Evolutionary conservation across 2,329 filamentous ascomycete genomes (phyloP).

Genomic region (Ophiostoma fasciatum): DNA sequence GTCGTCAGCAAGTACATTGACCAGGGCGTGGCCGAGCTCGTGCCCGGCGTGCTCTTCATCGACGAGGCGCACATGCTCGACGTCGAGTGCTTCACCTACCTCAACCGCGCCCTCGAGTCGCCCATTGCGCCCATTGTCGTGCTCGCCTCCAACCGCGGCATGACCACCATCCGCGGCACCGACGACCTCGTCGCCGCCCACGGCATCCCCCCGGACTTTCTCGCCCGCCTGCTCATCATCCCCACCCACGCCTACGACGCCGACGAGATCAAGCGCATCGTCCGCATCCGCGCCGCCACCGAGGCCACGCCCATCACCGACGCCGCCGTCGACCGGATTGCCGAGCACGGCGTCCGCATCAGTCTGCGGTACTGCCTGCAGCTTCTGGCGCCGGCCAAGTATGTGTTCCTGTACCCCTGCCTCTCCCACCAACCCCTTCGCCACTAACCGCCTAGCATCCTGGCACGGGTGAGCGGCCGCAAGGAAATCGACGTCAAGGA

Average conservation of each 20-base stretch:
- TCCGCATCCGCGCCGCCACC: slow-evolving; percentile 67
- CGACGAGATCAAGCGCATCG: slow-evolving; percentile 85
- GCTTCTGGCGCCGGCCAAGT: slow-evolving; percentile 72
- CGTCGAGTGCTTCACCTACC: slow-evolving; percentile 96
- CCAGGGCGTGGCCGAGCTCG: slow-evolving; percentile 90
- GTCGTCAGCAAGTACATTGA: slow-evolving; percentile 98
- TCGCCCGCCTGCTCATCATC: slow-evolving; percentile 87
- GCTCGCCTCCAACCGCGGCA: slow-evolving; percentile 89
- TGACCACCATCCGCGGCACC: slow-evolving; percentile 82
- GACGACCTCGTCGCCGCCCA: slow-evolving; percentile 73
- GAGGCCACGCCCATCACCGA: slow-evolving; percentile 70
- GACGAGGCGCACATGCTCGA: slow-evolving; percentile 99
- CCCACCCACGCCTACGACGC: slow-evolving; percentile 81
- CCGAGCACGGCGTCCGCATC: slow-evolving; percentile 74
- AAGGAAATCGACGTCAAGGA: slow-evolving; percentile 64
- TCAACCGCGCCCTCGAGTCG: slow-evolving; percentile 94
- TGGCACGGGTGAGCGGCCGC: slow-evolving; percentile 71
- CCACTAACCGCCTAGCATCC: slow-evolving; percentile 41
- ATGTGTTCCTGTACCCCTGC: slow-evolving; percentile 16
- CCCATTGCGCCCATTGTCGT: slow-evolving; percentile 93
- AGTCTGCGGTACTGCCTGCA: slow-evolving; percentile 89
- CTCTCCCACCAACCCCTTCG: slow-evolving; percentile 5
- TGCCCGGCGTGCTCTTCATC: slow-evolving; percentile 97
- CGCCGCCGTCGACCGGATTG: slow-evolving; percentile 72
- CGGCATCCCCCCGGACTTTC: slow-evolving; percentile 84